These are phyloP conservation scores for Chrysosphaeria jannelii DNA, from an alignment of 2,329 filamentous ascomycete species.

Conservation along the genomic window DNA sequence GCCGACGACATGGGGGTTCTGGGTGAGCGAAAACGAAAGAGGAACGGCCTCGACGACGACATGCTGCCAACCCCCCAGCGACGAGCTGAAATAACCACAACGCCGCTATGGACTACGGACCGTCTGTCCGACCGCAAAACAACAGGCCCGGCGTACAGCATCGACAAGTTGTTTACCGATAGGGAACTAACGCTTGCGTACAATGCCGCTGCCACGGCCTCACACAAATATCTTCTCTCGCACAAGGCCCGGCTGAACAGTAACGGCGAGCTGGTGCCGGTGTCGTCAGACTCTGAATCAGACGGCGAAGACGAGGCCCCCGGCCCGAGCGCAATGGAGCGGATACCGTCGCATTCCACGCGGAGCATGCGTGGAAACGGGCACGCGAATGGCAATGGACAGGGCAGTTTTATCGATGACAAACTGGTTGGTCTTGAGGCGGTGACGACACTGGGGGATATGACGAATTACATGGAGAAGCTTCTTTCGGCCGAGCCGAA, in stretches of 20 bases:
- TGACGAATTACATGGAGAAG: conserved; percentile 25
- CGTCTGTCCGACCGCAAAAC: conserved; percentile 23
- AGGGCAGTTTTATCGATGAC: conserved; percentile 19
- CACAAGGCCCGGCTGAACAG: conserved; percentile 19
- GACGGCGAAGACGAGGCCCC: conserved; percentile 16
- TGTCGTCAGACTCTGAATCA: conserved; percentile 22
- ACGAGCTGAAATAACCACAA: conserved; percentile 25
- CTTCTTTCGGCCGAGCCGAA: conserved; percentile 24
- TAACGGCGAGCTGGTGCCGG: conserved; percentile 16
- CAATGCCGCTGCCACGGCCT: conserved; percentile 28
- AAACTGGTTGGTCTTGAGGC: conserved; percentile 28
- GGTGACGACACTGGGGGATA: conserved; percentile 25
- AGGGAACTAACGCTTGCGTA: conserved; percentile 37
- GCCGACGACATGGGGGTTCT: conserved; percentile 12
- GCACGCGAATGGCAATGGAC: conserved; percentile 11
- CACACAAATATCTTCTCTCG: conserved; percentile 28
- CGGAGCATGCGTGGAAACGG: conserved; percentile 26
- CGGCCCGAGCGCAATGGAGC: conserved; percentile 25
- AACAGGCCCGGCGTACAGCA: conserved; percentile 28
- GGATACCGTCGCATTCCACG: conserved; percentile 31
- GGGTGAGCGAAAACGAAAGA: conserved; percentile 28
- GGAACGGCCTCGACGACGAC: conserved; percentile 23
- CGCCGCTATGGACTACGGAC: conserved; percentile 30
- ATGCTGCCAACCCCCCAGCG: conserved; percentile 29
- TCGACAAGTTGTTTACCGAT: conserved; percentile 41